These are phyloP conservation scores for Marchantia polymorpha DNA, from an alignment of 225 moss, liverwort and hornwort genomes.

Conservation along the genomic window DNA sequence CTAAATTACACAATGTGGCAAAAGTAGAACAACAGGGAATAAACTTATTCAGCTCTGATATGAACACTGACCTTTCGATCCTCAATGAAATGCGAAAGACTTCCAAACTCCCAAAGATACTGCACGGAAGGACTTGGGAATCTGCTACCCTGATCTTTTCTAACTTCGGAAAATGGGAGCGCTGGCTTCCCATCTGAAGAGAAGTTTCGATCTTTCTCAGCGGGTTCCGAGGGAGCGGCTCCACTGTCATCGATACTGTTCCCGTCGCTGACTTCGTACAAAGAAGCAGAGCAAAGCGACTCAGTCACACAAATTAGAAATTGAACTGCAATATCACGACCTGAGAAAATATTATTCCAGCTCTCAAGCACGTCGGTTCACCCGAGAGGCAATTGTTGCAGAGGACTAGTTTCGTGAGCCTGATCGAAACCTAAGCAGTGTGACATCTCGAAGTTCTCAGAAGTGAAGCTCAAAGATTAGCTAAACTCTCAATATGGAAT, in stretches of 20 bases:
- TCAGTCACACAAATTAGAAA: constrained; percentile 15
- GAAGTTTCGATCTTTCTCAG: background rate
- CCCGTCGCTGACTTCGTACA: constrained; percentile 29
- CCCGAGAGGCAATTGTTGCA: background rate
- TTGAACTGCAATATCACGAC: background rate
- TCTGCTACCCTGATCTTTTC: constrained; percentile 6
- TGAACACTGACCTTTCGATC: constrained; percentile 26
- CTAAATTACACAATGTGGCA: too few relatives aligned
- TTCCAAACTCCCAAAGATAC: constrained; percentile 23
- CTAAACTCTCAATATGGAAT: too few relatives aligned
- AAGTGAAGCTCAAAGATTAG: too few relatives aligned
- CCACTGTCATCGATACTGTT: constrained; percentile 16
- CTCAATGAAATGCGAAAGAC: constrained; percentile 17
- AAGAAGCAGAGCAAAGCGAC: constrained; percentile 25
- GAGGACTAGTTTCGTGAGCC: background rate
- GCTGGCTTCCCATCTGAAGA: background rate
- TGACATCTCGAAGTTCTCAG: background rate
- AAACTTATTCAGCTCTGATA: background rate
- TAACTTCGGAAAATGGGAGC: background rate
- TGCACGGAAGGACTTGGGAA: constrained; percentile 1
- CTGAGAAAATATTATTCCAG: background rate
- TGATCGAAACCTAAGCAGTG: background rate
- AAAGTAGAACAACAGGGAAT: too few relatives aligned
- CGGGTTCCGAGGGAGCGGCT: background rate
- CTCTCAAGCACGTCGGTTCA: background rate